These are phyloP conservation scores for Diaporthe batatas DNA, from an alignment of 2,329 filamentous ascomycete species.

Conservation along the genomic window DNA sequence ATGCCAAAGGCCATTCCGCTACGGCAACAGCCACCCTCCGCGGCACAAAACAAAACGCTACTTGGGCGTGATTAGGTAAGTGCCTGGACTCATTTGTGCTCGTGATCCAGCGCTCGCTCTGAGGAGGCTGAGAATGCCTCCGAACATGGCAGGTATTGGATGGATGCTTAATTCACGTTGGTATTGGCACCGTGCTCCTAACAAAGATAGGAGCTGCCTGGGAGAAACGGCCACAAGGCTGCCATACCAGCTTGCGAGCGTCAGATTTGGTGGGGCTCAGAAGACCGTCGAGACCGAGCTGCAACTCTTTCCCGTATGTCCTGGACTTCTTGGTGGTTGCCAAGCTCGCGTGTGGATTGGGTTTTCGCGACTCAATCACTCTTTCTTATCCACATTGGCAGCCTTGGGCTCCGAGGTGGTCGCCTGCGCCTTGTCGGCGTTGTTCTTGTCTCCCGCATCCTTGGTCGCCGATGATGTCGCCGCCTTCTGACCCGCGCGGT, in stretches of 20 bases:
- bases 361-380: slow-evolving; percentile 7
- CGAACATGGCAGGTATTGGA: slow-evolving; percentile 8
- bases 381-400: slow-evolving; percentile 31
- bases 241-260: not conserved
- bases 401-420: slow-evolving; percentile 20
- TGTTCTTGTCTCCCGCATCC: slow-evolving; percentile 7
- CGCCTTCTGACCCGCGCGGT: slow-evolving; percentile 58
- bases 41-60: slow-evolving; percentile 1
- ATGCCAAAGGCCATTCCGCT: not conserved
- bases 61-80: not conserved
- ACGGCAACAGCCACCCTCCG: not conserved
- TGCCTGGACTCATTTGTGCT: not conserved
- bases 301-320: not conserved
- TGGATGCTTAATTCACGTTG: not conserved
- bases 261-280: not conserved
- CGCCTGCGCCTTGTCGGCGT: not conserved
- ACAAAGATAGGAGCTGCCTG: not conserved
- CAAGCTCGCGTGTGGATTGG: not conserved
- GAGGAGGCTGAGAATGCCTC: not conserved
- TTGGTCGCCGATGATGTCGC: slow-evolving; percentile 23
- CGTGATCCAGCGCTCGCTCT: not conserved
- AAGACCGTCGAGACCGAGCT: not conserved
- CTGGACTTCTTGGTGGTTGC: not conserved
- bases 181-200: not conserved
- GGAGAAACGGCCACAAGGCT: not conserved